Base-by-base conservation (phyloP, 345 rosid species). In the Arabidopsis suecica region DNA sequence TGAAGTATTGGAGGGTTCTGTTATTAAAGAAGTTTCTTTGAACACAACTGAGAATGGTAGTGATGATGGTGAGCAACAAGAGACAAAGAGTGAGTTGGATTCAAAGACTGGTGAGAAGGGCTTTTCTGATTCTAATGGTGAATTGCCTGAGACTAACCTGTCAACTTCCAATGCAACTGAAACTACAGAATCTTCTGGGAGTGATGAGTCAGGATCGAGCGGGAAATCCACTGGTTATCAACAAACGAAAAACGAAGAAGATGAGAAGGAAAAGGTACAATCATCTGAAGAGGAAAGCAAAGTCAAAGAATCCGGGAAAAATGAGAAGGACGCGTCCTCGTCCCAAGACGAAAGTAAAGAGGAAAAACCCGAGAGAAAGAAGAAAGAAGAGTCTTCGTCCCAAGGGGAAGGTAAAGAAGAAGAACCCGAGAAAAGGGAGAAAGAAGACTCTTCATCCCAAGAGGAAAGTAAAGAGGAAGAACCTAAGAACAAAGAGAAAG, bases 91-190 rank as follows among this genome's bases (percentile, higher is more conserved):
- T 40, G 72, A 70, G 40, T 54, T 54, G 2, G 53, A 40, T 14
- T 71, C 86, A 13, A 59, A 75, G 70, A 65, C 34, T 62, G 16
- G 36, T 28, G 67, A 81, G 57, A 78, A 78, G 73, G 75, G 81
- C 0, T 82, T 76, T 32, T 79, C 85, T 16, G 87, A 55, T 72
- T 69, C 82, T 57, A 78, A 77, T 51, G 83, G 81, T 72, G 78
- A 80, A 59, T 87, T 79, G 70, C 77, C 88, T 58, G 83, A 77
- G 81, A 56, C 80, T 59, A 76, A 70, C 41, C 80, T 50, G 49
- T 63, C 73, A 40, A 68, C 66, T 81, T 80, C 85, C 16, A 79
- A 74, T 70, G 53, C 81, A 49, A 79, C 83, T 0, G 81, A 82
- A 49, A 78, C 36, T 55, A 37, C 60, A 30, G 68, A 60, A 65